Base-by-base conservation (phyloP, 2,329 filamentous ascomycete species). In the Xylaria arbuscula region DNA sequence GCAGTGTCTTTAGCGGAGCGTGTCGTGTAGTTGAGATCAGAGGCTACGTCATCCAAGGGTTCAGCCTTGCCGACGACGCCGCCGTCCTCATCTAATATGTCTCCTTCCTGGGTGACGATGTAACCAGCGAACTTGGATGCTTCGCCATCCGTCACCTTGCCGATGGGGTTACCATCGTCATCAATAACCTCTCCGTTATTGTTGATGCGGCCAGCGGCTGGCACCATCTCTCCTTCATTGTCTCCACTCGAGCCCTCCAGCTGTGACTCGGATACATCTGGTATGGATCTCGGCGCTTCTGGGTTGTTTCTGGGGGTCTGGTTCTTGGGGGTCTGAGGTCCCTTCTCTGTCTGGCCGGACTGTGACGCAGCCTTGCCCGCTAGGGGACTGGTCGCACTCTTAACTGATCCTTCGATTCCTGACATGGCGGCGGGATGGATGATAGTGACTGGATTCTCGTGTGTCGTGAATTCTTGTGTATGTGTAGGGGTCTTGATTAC, bases 121-220 rank as follows among this genome's bases (percentile, higher is more conserved):
- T 73, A 77, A 56, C 75, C 76, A 15, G 71, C 64, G 55, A 79
- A 76, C 19, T 76, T 75, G 9, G 73, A 70, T 6, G 74, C 69
- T 38, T 78, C 70, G 45, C 76, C 75, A 62, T 74, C 69, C 38
- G 78, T 78, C 9, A 83, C 80, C 59, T 79, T 80, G 60, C 82
- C 83, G 53, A 85, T 82, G 17, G 83, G 77, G 66, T 83, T 83
- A 10, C 83, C 84, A 57, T 88, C 85, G 36, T 85, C 83, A 76
- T 88, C 86, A 40, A 88, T 79, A 11, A 88, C 83, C 69, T 87
- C 84, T n/a, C 86, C 86, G 62, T 86, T 82, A 64, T 83, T 83
- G 72, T 84, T 87, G 66, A 88, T 78, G 58, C 83, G 78, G 42
- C 78, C 78, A n/a, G 78, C 78, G 13, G 78, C 78, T 19, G 78